Evolutionary conservation across 176 grass and related monocot species (phyloP).

Genomic region (Bonia amplexicaulis): DNA sequence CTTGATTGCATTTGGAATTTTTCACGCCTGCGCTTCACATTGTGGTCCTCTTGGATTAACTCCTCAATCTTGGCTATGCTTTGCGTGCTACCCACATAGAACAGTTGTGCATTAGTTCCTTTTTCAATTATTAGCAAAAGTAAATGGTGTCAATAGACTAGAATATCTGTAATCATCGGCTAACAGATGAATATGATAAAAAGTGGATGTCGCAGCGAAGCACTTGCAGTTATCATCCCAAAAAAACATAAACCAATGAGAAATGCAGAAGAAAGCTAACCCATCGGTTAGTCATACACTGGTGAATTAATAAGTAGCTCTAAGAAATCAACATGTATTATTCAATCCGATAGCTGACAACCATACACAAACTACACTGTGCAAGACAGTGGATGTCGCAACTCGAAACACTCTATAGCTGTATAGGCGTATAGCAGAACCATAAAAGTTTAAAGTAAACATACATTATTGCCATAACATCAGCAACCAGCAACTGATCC

Average conservation of each 20-base stretch:
- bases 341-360: not conserved
- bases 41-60: slow-evolving; percentile 81
- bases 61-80: slow-evolving; percentile 65
- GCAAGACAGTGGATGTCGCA: not conserved
- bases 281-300: not conserved
- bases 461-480: not conserved
- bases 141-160: not conserved
- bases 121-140: not conserved
- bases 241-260: not conserved
- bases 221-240: not conserved
- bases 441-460: not conserved
- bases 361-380: not conserved
- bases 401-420: not conserved
- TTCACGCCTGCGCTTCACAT: slow-evolving; percentile 62
- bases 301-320: not conserved
- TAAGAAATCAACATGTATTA: not conserved
- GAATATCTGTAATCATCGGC: not conserved
- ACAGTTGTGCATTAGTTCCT: not conserved
- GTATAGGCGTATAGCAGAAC: not conserved
- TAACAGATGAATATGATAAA: not conserved
- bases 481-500: not conserved
- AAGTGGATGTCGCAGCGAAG: not conserved
- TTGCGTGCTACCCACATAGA: slow-evolving; percentile 46
- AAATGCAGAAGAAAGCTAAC: not conserved
- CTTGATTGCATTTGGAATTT: slow-evolving; percentile 62